Conservation (phyloP, 257 asterid species). For the Misopates orontium region DNA sequence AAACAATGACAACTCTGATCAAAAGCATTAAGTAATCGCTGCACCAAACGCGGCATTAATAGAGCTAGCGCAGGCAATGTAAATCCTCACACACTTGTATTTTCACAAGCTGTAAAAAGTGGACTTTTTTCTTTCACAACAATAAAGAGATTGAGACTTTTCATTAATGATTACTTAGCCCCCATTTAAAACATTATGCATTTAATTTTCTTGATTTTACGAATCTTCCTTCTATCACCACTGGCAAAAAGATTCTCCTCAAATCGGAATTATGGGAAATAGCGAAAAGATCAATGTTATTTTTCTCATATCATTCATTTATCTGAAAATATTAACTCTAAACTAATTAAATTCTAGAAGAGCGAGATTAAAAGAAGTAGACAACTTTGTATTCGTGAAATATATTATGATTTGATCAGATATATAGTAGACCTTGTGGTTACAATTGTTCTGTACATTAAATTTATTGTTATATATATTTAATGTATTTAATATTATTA, state of each 20-base stretch:
- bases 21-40: constrained; percentile 5
- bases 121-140: background rate
- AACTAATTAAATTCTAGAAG: too few relatives aligned
- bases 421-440: too few relatives aligned
- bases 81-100: background rate
- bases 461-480: too few relatives aligned
- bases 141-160: background rate
- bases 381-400: too few relatives aligned
- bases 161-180: constrained; percentile 3
- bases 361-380: too few relatives aligned
- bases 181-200: constrained; percentile 1
- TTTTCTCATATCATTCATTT: too few relatives aligned
- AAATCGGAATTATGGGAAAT: too few relatives aligned
- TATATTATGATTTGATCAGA: too few relatives aligned
- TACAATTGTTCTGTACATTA: too few relatives aligned
- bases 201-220: constrained; percentile 13
- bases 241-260: background rate
- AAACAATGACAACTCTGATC: constrained; percentile 9
- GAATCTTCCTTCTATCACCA: background rate
- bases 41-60: background rate
- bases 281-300: too few relatives aligned
- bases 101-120: constrained; percentile 3
- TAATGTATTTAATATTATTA: too few relatives aligned
- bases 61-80: constrained; percentile 9
- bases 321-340: too few relatives aligned